Evolutionary conservation across 352 stramenopile genomes (phyloP), one percentile per base, ranked within the genome.

Genomic region (Elongisporangium anandrum): DNA sequence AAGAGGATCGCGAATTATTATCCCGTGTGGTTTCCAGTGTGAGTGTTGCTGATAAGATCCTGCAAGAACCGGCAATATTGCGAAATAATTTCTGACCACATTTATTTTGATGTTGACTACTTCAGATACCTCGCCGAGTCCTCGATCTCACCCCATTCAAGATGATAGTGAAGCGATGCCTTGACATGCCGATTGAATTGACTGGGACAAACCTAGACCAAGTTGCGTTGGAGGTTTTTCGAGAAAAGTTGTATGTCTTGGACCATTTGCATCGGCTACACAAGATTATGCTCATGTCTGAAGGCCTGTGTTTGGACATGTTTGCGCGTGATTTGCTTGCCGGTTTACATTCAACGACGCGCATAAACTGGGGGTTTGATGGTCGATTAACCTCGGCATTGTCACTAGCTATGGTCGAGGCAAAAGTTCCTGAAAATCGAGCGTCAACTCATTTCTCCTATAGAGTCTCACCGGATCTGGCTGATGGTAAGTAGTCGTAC

Each of bases 301-400:
- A 90, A 67, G 81, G 81, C 2, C 63, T 90, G 8, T 90, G 79
- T 41, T 87, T 89, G 68, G 70, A 84, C 50, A 87, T 89, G 23
- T 88, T 93, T 23, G 69, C 70, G 20, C 79, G 76, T 1, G 81
- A 93, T 54, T 66, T 93, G 0, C 60, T 86, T 24, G 49, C 48
- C 13, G 69, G 74, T 24, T 57, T 89, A 24, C 63, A 61, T n/a
- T 82, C 76, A 3, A n/a, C 63, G 21, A 69, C 65, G 56, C 77
- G 79, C 9, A 63, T 77, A 3, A 72, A 78, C 22, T 83, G 78
- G 67, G 77, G 69, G 16, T 17, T 83, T 13, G 69, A 72, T 38
- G 77, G 65, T 12, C 75, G 70, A 0, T 61, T 90, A 34, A 79
- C 71, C 7, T 81, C 73, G 9, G 74, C 70, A 61, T 65, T 92